phyloP scores from a whole-genome alignment of 176 grass and related monocot genomes.

The Triticum aestivum region DNA sequence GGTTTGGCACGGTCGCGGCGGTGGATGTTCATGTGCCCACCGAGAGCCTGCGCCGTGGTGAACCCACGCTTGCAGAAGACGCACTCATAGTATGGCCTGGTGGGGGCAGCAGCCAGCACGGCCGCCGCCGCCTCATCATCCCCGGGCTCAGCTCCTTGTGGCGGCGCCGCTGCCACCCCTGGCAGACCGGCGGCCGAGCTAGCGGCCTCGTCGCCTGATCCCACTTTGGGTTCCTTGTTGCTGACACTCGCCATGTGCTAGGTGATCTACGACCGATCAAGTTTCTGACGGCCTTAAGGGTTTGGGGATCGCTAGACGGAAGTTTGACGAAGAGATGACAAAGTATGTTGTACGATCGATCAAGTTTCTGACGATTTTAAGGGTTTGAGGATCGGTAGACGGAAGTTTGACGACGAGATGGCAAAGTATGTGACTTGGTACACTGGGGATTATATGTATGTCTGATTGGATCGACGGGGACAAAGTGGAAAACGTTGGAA shows the following conservation, averaged over 20 bases:
- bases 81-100: conserved; percentile 57
- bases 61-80: conserved; percentile 73
- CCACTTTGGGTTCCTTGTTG: conserved; percentile 27
- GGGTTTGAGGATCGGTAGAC: conserved; percentile 25
- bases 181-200: not conserved
- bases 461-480: conserved; percentile 8
- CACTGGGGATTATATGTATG: not conserved
- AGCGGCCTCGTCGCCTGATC: conserved; percentile 23
- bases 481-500: conserved; percentile 35
- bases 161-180: not conserved
- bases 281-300: not conserved
- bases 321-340: conserved; percentile 20
- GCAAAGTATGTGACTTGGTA: conserved; percentile 26
- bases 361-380: no score
- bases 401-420: conserved; percentile 19
- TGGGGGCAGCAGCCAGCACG: not conserved
- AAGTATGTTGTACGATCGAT: conserved; percentile 1
- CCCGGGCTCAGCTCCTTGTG: not conserved
- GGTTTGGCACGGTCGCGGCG: conserved; percentile 43
- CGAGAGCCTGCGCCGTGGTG: conserved; percentile 68
- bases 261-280: not conserved
- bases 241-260: conserved; percentile 19
- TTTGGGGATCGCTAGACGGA: conserved; percentile 30
- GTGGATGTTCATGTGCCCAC: conserved; percentile 81
- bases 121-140: not conserved